Evolutionary conservation across 106 monocot genomes (phyloP).

Genomic region (Allium fistulosum): DNA sequence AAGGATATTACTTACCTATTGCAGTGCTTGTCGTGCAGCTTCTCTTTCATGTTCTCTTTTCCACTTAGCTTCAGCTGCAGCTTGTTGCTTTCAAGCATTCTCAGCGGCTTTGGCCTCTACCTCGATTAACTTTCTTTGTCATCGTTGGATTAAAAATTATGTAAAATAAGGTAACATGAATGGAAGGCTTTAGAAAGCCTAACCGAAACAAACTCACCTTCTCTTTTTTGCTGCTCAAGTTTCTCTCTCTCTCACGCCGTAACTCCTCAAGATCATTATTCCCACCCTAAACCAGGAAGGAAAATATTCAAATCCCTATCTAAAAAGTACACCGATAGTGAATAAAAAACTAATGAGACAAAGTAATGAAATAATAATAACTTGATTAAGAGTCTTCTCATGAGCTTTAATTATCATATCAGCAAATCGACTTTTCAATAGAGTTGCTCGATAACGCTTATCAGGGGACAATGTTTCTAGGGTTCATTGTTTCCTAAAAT

Average conservation of each 20-base stretch:
- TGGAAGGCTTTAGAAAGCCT: too few relatives aligned
- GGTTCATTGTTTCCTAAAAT: constrained; percentile 56
- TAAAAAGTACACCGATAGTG: background rate
- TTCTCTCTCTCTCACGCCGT: constrained; percentile 65
- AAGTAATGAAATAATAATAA: constrained; percentile 8
- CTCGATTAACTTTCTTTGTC: constrained; percentile 77
- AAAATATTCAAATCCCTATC: background rate
- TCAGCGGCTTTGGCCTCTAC: constrained; percentile 88
- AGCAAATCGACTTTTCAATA: too few relatives aligned
- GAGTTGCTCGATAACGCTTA: constrained; percentile 69
- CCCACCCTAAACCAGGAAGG: constrained; percentile 30
- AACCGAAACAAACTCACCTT: constrained; percentile 36
- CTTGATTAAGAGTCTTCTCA: constrained; percentile 86
- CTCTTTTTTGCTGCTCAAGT: constrained; percentile 65
- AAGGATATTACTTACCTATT: too few relatives aligned
- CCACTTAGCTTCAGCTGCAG: constrained; percentile 65
- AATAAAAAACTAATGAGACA: too few relatives aligned
- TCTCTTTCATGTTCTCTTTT: too few relatives aligned
- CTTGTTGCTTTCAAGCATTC: constrained; percentile 43
- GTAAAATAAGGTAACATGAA: too few relatives aligned
- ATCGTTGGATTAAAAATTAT: background rate
- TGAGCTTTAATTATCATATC: constrained; percentile 90
- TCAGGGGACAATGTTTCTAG: constrained; percentile 78
- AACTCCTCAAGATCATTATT: constrained; percentile 78
- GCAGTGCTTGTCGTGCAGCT: too few relatives aligned